Conservation (phyloP, 805 yeast genomes). For the Metschnikowia corniflorae region DNA sequence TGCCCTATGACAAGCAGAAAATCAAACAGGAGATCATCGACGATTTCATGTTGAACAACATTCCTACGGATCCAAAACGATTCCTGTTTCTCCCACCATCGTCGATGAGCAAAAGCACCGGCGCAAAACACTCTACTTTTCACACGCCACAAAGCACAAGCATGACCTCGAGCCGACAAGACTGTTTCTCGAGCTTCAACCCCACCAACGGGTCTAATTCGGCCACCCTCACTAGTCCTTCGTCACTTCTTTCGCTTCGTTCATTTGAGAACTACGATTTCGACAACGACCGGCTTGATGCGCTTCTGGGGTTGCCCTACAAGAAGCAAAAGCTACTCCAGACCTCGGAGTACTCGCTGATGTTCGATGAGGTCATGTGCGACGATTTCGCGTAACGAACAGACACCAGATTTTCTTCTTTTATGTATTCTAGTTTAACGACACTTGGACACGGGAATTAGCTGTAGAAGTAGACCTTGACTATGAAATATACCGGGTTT, state of each 20-base stretch:
- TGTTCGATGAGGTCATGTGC: constrained; percentile 21
- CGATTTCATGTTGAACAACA: constrained; percentile 37
- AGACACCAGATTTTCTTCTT: constrained; percentile 8
- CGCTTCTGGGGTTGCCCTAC: constrained; percentile 9
- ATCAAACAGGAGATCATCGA: constrained; percentile 40
- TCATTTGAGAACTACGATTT: constrained; percentile 24
- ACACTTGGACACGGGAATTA: not conserved
- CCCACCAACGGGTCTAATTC: constrained; percentile 9
- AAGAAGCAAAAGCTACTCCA: constrained; percentile 19
- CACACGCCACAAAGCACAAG: not conserved
- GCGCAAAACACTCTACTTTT: not conserved
- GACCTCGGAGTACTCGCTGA: constrained; percentile 16
- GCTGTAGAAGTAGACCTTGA: no score
- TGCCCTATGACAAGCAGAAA: constrained; percentile 18
- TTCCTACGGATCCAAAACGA: constrained; percentile 23
- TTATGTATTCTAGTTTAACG: constrained; percentile 10
- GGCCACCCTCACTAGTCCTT: constrained; percentile 32
- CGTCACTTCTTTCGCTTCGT: constrained; percentile 33
- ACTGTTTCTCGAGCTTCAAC: not conserved
- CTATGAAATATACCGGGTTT: no score
- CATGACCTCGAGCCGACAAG: not conserved
- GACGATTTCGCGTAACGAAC: constrained; percentile 16
- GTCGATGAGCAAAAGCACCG: constrained; percentile 1
- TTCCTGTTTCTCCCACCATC: constrained; percentile 15
- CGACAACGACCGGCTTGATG: constrained; percentile 14